Percentiles rank a stretch among this genome's conserved stretches.
These are phyloP conservation scores for Spathaspora girioi DNA, from an alignment of 805 yeast genomes.

Conservation along the genomic window DNA sequence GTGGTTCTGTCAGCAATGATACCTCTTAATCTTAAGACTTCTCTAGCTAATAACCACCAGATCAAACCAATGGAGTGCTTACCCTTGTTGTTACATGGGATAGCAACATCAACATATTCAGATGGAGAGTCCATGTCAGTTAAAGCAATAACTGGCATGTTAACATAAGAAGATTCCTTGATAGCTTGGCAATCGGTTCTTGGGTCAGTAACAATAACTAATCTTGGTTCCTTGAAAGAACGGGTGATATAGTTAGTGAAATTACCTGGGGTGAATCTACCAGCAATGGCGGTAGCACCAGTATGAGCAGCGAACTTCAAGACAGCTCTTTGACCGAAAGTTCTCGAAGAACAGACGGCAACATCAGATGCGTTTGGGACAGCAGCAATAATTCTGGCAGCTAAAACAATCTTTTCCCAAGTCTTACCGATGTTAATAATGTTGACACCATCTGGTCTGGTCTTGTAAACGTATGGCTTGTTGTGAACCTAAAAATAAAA, in stretches of 20 bases:
- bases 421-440: conserved; percentile 98
- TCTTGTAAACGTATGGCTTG: conserved; percentile 94
- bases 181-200: conserved; percentile 99
- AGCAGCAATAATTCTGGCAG: conserved; percentile 99
- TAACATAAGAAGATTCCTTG: conserved; percentile 99
- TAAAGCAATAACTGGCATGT: conserved; percentile 99
- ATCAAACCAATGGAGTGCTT: conserved; percentile 99
- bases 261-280: conserved; percentile 99
- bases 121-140: conserved; percentile 98
- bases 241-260: conserved; percentile 99
- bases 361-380: conserved; percentile 98
- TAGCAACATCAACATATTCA: conserved; percentile 98
- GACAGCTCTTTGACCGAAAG: conserved; percentile 99
- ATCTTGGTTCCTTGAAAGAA: conserved; percentile 99
- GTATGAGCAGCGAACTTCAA: conserved; percentile 99
- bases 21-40: conserved; percentile 98
- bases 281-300: conserved; percentile 99
- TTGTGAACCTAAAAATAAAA: conserved; percentile 69
- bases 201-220: conserved; percentile 98
- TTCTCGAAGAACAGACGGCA: conserved; percentile 98
- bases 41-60: conserved; percentile 99
- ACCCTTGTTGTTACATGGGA: conserved; percentile 99
- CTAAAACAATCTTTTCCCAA: conserved; percentile 99
- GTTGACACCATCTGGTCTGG: conserved; percentile 99
- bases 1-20: conserved; percentile 92